Evolutionary conservation across 768 basidiomycete genomes (phyloP).

Genomic region (Leucosporidium creatinivorum): DNA sequence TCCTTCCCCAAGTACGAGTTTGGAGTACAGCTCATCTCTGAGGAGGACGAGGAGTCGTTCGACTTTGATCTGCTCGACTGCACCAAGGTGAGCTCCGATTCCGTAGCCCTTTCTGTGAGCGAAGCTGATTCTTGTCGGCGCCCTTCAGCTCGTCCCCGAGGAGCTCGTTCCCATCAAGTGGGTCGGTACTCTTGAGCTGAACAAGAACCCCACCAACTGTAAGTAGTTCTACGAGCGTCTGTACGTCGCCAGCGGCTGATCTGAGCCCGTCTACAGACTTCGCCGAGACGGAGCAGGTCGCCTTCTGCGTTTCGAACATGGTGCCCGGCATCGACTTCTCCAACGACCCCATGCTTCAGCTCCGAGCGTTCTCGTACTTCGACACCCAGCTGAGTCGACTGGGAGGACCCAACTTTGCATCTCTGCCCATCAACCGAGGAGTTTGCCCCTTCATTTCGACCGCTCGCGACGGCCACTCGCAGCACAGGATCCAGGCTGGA

Average conservation of each 20-base stretch:
- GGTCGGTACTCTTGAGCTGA: slow-evolving; percentile 62
- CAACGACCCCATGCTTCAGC: slow-evolving; percentile 46
- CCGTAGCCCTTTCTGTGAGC: neutral
- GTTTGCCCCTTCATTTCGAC: slow-evolving; percentile 63
- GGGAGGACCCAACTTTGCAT: slow-evolving; percentile 58
- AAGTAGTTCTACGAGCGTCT: too few relatives aligned
- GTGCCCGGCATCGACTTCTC: slow-evolving; percentile 51
- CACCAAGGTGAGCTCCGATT: slow-evolving; percentile 49
- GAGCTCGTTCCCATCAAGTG: slow-evolving; percentile 67
- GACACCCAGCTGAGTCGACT: slow-evolving; percentile 77
- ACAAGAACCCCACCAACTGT: slow-evolving; percentile 42
- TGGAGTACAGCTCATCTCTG: slow-evolving; percentile 63
- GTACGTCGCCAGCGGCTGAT: neutral
- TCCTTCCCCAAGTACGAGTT: slow-evolving; percentile 70
- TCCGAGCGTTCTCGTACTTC: slow-evolving; percentile 77
- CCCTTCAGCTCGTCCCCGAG: slow-evolving; percentile 47
- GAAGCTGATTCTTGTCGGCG: slow-evolving; percentile 48
- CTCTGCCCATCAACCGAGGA: slow-evolving; percentile 74
- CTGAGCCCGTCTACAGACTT: slow-evolving; percentile 56
- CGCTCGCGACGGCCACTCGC: slow-evolving; percentile 56
- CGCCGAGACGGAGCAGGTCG: slow-evolving; percentile 78
- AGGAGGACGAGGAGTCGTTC: slow-evolving; percentile 70
- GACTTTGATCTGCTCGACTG: slow-evolving; percentile 78
- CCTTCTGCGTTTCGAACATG: slow-evolving; percentile 63
- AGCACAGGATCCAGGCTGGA: slow-evolving; percentile 49